Evolutionary conservation across 2,329 filamentous ascomycete species (phyloP).

Genomic region (Botryosphaeria dothidea): DNA sequence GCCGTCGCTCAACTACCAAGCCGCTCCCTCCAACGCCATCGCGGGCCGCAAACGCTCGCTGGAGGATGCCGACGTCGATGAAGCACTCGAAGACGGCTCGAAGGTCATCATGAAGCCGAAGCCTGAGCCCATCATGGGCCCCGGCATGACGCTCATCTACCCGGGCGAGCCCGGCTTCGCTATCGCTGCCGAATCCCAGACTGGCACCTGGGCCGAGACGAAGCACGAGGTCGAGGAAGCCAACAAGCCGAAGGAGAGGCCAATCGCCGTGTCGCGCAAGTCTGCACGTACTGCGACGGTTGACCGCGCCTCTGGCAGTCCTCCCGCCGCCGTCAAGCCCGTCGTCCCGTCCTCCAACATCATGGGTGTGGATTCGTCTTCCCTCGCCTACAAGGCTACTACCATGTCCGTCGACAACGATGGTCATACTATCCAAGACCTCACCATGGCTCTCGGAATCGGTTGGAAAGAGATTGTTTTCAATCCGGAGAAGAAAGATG

Average conservation of each 20-base stretch:
- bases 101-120: conserved; percentile 54
- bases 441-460: conserved; percentile 85
- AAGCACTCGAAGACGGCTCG: conserved; percentile 53
- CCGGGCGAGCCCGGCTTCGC: conserved; percentile 59
- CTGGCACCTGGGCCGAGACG: conserved; percentile 73
- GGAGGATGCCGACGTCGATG: conserved; percentile 72
- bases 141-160: conserved; percentile 73
- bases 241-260: conserved; percentile 38
- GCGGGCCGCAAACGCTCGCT: conserved; percentile 75
- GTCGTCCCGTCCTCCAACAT: background rate
- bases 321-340: conserved; percentile 28
- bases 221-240: conserved; percentile 56
- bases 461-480: conserved; percentile 83
- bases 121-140: conserved; percentile 68
- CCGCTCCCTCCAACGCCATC: conserved; percentile 41
- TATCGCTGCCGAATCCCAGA: conserved; percentile 65
- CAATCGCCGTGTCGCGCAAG: conserved; percentile 59
- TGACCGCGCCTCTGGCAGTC: conserved; percentile 28
- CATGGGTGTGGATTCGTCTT: conserved; percentile 32
- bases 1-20: conserved; percentile 46
- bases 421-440: conserved; percentile 75
- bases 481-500: conserved; percentile 64
- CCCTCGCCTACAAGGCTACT: conserved; percentile 31
- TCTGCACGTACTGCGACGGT: conserved; percentile 60
- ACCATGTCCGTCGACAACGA: conserved; percentile 50